Conservation (phyloP, 2,329 filamentous ascomycete species). For the Blumeria hordei region DNA sequence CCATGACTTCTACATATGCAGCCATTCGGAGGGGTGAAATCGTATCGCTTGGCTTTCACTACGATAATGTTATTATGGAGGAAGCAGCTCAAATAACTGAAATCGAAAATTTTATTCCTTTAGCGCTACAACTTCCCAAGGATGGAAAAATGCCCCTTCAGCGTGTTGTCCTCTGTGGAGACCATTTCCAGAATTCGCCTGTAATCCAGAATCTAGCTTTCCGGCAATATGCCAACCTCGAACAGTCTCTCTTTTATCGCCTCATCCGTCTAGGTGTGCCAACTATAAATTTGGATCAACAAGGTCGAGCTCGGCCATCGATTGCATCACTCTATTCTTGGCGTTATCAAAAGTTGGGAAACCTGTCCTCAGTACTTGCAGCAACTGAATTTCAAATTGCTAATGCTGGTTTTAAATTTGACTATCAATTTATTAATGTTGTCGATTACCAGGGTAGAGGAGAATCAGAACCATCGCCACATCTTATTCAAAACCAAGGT, state of each 20-base stretch:
- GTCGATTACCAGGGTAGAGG: slow-evolving; percentile 77
- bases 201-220: slow-evolving; percentile 89
- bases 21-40: slow-evolving; percentile 88
- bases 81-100: slow-evolving; percentile 96
- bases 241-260: slow-evolving; percentile 83
- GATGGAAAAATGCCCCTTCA: slow-evolving; percentile 54
- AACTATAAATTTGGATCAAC: slow-evolving; percentile 68
- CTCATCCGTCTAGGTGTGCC: slow-evolving; percentile 85
- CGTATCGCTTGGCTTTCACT: slow-evolving; percentile 75
- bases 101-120: slow-evolving; percentile 85
- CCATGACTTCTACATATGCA: slow-evolving; percentile 96
- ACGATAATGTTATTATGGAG: slow-evolving; percentile 96
- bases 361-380: slow-evolving; percentile 49
- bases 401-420: slow-evolving; percentile 79
- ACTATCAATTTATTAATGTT: slow-evolving; percentile 94
- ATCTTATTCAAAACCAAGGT: slow-evolving; percentile 90
- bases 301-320: slow-evolving; percentile 69
- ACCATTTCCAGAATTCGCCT: slow-evolving; percentile 91
- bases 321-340: slow-evolving; percentile 82
- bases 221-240: slow-evolving; percentile 81
- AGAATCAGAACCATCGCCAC: slow-evolving; percentile 71
- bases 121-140: slow-evolving; percentile 68
- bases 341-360: slow-evolving; percentile 64
- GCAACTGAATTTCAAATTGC: slow-evolving; percentile 50
- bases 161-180: slow-evolving; percentile 75